phyloP scores from a whole-genome alignment of 441 rosid genomes.

The Manihot esculenta region DNA sequence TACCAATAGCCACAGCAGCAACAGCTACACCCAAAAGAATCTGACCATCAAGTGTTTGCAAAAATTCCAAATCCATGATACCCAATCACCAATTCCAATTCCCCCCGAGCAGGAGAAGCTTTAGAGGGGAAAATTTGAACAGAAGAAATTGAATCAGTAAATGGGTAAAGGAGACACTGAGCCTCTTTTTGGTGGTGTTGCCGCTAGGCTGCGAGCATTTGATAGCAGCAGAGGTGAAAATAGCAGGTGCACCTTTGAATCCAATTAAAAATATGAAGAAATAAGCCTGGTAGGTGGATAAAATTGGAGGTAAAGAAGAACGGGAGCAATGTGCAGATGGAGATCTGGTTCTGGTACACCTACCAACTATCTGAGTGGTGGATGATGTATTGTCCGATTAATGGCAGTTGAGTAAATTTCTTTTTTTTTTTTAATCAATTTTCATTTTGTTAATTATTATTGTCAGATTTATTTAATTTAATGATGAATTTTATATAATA shows the following conservation, averaged over 20 bases:
- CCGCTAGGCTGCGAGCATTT: too few species aligned
- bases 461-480: too few species aligned
- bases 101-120: not conserved
- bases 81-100: not conserved
- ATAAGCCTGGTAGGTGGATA: not conserved
- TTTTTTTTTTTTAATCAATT: too few species aligned
- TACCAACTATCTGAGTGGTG: not conserved
- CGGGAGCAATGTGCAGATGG: not conserved
- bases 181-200: not conserved
- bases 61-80: conserved; percentile 36
- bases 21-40: conserved; percentile 55
- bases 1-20: conserved; percentile 47
- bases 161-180: not conserved
- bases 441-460: too few species aligned
- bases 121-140: too few species aligned
- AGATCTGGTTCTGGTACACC: conserved; percentile 9
- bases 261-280: not conserved
- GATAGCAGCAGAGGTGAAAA: not conserved
- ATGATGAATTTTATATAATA: too few species aligned
- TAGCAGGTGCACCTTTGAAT: not conserved
- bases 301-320: not conserved
- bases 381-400: not conserved
- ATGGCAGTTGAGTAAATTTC: too few species aligned
- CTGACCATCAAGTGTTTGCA: conserved; percentile 66
- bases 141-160: not conserved